A percentile compares a stretch with the other conserved stretches of the same genome.
Conservation (phyloP, 139 green algal genomes). For the Chlamydomonas asymmetrica region DNA sequence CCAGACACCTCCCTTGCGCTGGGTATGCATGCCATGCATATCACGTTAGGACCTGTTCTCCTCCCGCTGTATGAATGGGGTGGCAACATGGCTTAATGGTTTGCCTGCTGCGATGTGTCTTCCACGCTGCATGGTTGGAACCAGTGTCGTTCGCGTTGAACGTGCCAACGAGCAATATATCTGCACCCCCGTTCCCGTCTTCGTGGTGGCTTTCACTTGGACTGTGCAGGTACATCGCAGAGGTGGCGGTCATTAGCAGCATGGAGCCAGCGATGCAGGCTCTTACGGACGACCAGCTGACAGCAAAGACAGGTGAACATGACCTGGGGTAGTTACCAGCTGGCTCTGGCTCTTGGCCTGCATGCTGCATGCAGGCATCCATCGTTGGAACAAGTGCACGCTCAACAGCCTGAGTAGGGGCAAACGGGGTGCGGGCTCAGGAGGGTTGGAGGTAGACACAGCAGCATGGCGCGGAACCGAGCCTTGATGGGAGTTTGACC, state of each 20-base stretch:
- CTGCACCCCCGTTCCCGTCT: not conserved
- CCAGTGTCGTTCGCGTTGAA: not conserved
- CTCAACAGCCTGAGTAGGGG: not conserved
- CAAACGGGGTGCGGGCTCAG: not conserved
- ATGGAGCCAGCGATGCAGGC: conserved; percentile 73
- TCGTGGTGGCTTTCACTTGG: not conserved
- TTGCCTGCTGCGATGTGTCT: not conserved
- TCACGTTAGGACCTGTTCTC: not conserved
- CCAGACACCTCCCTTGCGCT: not conserved
- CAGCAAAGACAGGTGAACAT: conserved; percentile 71
- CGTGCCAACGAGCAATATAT: not conserved
- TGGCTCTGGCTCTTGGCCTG: not conserved
- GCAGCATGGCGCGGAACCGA: not conserved
- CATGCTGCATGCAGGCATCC: no score
- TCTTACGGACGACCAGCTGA: conserved; percentile 81
- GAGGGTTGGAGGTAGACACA: not conserved
- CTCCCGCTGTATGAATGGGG: not conserved
- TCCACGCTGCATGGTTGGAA: not conserved
- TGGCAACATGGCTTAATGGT: not conserved
- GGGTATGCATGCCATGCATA: not conserved
- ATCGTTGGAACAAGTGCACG: no score
- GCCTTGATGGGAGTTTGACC: no score
- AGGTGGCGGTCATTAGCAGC: conserved; percentile 81
- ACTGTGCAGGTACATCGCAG: conserved; percentile 31
- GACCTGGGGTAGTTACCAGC: conserved; percentile 29